A percentile compares a stretch with the other conserved stretches of the same genome.
phyloP scores from a whole-genome alignment of 2,329 filamentous ascomycete species.

The Trichoderma koningiopsis region DNA sequence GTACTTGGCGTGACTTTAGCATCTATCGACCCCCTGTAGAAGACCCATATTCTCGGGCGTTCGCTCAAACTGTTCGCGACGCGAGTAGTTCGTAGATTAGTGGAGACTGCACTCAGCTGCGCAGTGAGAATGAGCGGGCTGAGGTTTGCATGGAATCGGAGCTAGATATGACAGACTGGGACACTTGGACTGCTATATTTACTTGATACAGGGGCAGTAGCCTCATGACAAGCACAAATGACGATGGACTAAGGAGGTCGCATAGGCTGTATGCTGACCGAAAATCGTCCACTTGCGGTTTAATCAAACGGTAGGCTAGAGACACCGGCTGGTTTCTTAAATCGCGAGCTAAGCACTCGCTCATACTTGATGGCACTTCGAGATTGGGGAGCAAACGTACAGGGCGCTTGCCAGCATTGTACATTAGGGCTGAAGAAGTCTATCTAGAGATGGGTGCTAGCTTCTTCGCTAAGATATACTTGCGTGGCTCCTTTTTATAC shows the following conservation, averaged over 20 bases:
- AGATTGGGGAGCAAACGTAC: neutral
- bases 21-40: neutral
- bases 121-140: neutral
- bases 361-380: neutral
- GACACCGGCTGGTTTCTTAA: neutral
- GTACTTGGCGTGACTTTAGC: neutral
- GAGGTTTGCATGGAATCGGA: neutral
- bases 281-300: neutral
- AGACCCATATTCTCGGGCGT: neutral
- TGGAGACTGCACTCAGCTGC: neutral
- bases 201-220: neutral
- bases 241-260: neutral
- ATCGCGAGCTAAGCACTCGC: neutral
- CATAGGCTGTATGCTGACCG: neutral
- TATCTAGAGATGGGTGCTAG: neutral
- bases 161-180: neutral
- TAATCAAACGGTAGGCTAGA: neutral
- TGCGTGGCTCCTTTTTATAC: neutral
- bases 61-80: constrained; percentile 6
- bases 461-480: neutral
- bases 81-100: neutral
- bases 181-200: neutral
- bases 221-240: neutral
- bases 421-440: neutral
- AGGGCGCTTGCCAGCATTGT: neutral